These are phyloP conservation scores for Podospora pseudoanserina DNA, from an alignment of 495 filamentous ascomycete genomes.

Conservation along the genomic window DNA sequence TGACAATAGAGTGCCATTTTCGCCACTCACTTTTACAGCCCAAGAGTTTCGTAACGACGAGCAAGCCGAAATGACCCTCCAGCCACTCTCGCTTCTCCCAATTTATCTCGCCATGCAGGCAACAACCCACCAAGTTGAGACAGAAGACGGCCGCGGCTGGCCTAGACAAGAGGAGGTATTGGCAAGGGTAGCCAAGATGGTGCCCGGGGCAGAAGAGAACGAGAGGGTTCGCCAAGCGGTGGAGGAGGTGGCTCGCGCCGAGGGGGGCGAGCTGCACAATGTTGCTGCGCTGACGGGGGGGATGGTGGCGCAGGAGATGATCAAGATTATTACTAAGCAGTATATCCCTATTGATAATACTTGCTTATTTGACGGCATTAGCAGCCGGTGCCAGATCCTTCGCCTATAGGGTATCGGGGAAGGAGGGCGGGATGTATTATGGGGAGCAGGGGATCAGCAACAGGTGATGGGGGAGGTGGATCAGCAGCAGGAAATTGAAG, in stretches of 20 bases:
- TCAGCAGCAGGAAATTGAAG: not conserved
- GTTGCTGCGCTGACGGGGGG: conserved; percentile 87
- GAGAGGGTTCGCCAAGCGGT: conserved; percentile 52
- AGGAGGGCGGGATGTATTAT: conserved; percentile 5
- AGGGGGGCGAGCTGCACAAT: conserved; percentile 89
- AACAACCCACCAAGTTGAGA: conserved; percentile 32
- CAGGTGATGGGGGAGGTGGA: not conserved
- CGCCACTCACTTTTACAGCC: conserved; percentile 24
- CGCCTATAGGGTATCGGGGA: conserved; percentile 35
- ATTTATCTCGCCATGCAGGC: conserved; percentile 74
- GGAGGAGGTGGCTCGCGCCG: conserved; percentile 68
- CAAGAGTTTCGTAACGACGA: conserved; percentile 41
- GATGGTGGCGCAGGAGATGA: conserved; percentile 89
- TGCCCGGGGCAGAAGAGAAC: conserved; percentile 44
- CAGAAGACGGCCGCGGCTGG: conserved; percentile 24
- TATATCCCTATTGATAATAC: conserved; percentile 94
- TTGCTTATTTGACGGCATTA: conserved; percentile 87
- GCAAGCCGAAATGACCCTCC: conserved; percentile 38
- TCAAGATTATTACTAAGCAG: conserved; percentile 94
- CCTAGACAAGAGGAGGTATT: conserved; percentile 37
- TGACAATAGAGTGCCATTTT: conserved; percentile 9
- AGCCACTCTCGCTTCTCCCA: conserved; percentile 64
- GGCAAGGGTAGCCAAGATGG: conserved; percentile 34
- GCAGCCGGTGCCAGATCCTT: conserved; percentile 72
- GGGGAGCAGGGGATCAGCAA: not conserved